Evolutionary conservation across 495 filamentous ascomycete species (phyloP), one percentile per base, ranked within the genome.

Genomic region (Neurospora sp.): DNA sequence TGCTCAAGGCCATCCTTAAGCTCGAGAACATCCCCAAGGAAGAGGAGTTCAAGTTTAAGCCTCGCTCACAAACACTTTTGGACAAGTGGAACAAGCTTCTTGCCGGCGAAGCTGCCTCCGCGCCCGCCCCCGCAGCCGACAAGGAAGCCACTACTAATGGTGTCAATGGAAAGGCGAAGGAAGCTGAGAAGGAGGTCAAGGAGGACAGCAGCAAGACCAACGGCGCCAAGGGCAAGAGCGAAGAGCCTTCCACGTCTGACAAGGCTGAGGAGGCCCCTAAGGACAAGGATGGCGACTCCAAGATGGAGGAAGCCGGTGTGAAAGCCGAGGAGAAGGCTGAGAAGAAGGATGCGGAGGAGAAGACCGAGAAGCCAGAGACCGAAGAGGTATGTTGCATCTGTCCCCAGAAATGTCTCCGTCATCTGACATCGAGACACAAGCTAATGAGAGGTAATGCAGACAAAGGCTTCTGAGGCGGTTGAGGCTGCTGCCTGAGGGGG

Each of bases 1-100:
- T 98, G 9, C 86, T 97, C 68, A 94, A 93, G 83, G 93, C 89
- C 47, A 95, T 98, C 77, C 85, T 97, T 75, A 97, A 96, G 83
- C 85, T 97, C 3, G 81, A 86, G 20, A 85, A 86, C 4, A 97
- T 97, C 73, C 94, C 94, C 5, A 90, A 89, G 47, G 94, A 98
- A 70, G 91, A 93, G 38, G 90, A 95, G 73, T 94, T 90, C 82
- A 83, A 90, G 38, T 94, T 97, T 89, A 94, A 93, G 81, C 81
- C 89, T 69, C 90, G 94, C 40, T 91, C 92, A 44, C 86, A 91
- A 72, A 83, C 85, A 20, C 85, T 97, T 42, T 83, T 97, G 18
- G 89, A 90, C 71, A 90, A 87, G 80, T 97, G 94, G 94, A 95
- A 92, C 81, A 90, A 89, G 78, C 85, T 91, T 6, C 84, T 97